phyloP scores from a whole-genome alignment of 768 basidiomycete genomes.

The Trametes cingulata region DNA sequence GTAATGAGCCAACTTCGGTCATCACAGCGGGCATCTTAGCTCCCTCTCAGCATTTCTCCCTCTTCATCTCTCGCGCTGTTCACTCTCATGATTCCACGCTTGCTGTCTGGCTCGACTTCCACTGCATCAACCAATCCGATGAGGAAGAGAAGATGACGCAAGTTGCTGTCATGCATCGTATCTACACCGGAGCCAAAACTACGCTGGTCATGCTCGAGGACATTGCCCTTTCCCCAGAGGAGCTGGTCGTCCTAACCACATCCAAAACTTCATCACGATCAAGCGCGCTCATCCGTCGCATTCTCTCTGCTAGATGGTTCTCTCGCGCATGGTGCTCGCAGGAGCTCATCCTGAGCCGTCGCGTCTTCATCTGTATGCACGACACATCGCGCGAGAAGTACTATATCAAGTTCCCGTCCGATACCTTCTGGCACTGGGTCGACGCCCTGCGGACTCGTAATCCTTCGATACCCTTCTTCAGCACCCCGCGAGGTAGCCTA shows the following conservation, averaged over 20 bases:
- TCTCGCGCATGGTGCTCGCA: constrained; percentile 18
- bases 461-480: constrained; percentile 1
- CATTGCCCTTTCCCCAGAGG: not conserved
- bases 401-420: not conserved
- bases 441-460: not conserved
- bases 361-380: constrained; percentile 5
- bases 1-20: not conserved
- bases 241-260: not conserved
- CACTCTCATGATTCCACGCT: not conserved
- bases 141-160: constrained; percentile 4
- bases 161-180: constrained; percentile 14
- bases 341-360: constrained; percentile 10
- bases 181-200: not conserved
- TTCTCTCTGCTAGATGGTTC: constrained; percentile 13
- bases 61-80: constrained; percentile 1
- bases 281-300: not conserved
- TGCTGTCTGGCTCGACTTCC: constrained; percentile 7
- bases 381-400: not conserved
- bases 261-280: not conserved
- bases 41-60: not conserved
- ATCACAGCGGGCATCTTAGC: not conserved
- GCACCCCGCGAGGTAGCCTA: constrained; percentile 2
- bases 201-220: constrained; percentile 12
- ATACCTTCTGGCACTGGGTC: constrained; percentile 5
- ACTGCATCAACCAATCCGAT: constrained; percentile 8